Conservation (phyloP, 2,329 filamentous ascomycete genomes). For the Verticillium klebahnii region DNA sequence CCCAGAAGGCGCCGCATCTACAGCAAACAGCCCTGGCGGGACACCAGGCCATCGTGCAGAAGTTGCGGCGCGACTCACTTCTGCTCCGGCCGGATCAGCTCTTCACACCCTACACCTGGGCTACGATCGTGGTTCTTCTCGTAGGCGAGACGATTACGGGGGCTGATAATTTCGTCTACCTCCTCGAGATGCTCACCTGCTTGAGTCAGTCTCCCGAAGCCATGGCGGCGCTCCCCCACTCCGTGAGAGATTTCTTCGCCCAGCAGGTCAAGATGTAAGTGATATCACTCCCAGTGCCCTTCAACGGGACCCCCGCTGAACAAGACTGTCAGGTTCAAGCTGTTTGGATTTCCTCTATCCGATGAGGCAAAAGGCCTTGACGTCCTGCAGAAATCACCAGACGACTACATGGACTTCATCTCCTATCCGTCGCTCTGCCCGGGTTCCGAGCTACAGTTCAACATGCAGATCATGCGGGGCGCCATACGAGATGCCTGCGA, state of each 20-base stretch:
- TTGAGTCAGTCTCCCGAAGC: conserved; percentile 17
- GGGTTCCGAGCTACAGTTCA: conserved; percentile 14
- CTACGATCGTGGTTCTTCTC: conserved; percentile 30
- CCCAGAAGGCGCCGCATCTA: conserved; percentile 23
- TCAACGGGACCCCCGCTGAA: neutral
- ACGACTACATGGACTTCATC: conserved; percentile 23
- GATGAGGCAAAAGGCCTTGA: conserved; percentile 20
- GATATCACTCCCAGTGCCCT: neutral
- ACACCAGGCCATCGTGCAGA: conserved; percentile 28
- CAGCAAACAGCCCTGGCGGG: conserved; percentile 25
- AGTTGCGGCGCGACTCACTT: conserved; percentile 25
- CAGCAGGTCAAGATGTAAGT: conserved; percentile 27
- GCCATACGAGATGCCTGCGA: conserved; percentile 20
- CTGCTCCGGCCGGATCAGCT: conserved; percentile 20
- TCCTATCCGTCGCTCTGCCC: conserved; percentile 9
- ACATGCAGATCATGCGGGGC: conserved; percentile 15
- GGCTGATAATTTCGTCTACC: conserved; percentile 28
- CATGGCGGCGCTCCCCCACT: conserved; percentile 11
- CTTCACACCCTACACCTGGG: conserved; percentile 30
- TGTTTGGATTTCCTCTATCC: conserved; percentile 22
- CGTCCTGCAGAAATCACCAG: conserved; percentile 14
- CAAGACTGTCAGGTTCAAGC: conserved; percentile 18
- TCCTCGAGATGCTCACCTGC: conserved; percentile 29
- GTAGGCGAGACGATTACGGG: conserved; percentile 37
- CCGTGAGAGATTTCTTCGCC: conserved; percentile 19